A percentile compares a stretch with the other conserved stretches of the same genome.
Conservation (phyloP, 176 grass and related monocot species). For the Cocos nucifera region DNA sequence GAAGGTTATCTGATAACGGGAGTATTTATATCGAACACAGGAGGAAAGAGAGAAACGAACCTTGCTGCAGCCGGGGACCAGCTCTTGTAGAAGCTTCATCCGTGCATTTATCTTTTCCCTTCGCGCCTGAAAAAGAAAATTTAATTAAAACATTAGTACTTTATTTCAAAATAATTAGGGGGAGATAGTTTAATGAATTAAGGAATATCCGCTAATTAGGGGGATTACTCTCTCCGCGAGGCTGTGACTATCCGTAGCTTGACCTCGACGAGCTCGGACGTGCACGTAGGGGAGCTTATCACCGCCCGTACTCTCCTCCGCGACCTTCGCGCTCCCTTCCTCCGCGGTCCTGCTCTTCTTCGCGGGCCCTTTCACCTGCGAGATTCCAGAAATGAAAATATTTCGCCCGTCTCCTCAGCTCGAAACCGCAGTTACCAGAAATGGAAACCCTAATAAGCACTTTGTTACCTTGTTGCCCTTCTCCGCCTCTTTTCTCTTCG, state of each 20-base stretch:
- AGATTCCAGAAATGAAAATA: not conserved
- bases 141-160: not conserved
- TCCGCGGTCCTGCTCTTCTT: constrained; percentile 17
- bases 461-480: not conserved
- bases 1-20: too few species aligned
- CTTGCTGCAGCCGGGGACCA: constrained; percentile 22
- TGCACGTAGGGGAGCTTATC: constrained; percentile 21
- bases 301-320: not conserved
- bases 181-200: not conserved
- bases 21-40: too few species aligned
- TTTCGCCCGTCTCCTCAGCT: not conserved
- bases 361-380: constrained; percentile 1
- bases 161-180: not conserved
- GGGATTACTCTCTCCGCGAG: constrained; percentile 12
- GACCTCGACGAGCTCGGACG: constrained; percentile 18
- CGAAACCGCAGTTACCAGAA: not conserved
- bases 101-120: constrained; percentile 22
- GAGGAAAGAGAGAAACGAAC: not conserved
- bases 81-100: constrained; percentile 18
- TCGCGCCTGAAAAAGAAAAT: constrained; percentile 4
- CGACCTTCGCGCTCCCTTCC: not conserved
- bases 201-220: not conserved
- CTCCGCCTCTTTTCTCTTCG: not conserved
- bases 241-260: constrained; percentile 22
- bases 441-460: constrained; percentile 2